Percentiles rank a stretch among this genome's conserved stretches.
Conservation (phyloP, 1,284 basidiomycete species). For the Cutaneotrichosporon mucoides region DNA sequence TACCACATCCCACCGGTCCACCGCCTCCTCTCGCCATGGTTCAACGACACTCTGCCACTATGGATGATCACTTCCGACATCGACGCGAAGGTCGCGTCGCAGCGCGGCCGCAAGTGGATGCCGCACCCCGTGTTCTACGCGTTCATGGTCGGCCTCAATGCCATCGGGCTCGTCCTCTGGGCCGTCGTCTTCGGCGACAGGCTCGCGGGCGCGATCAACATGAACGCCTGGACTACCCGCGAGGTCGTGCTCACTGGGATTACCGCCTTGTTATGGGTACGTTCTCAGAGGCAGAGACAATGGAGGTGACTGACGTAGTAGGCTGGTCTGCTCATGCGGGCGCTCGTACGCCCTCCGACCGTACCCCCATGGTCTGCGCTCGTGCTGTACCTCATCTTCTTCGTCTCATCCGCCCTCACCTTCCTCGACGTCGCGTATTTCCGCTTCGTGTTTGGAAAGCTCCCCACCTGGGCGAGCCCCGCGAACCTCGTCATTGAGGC, state of each 20-base stretch:
- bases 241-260: slow-evolving; percentile 28
- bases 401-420: slow-evolving; percentile 23
- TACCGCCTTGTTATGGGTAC: background rate
- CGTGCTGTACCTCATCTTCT: slow-evolving; percentile 30
- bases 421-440: slow-evolving; percentile 30
- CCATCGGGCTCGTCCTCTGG: slow-evolving; percentile 34
- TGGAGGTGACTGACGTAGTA: background rate
- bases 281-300: background rate
- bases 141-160: slow-evolving; percentile 25
- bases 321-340: slow-evolving; percentile 15
- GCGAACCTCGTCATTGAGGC: slow-evolving; percentile 26
- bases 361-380: slow-evolving; percentile 40
- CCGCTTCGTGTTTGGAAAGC: slow-evolving; percentile 18
- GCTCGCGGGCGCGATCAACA: slow-evolving; percentile 16
- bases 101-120: slow-evolving; percentile 3
- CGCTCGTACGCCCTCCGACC: slow-evolving; percentile 31
- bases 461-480: slow-evolving; percentile 34
- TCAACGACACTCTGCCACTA: slow-evolving; percentile 16
- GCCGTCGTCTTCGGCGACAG: slow-evolving; percentile 28
- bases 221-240: background rate
- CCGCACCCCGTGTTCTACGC: slow-evolving; percentile 4
- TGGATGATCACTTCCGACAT: slow-evolving; percentile 3
- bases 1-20: slow-evolving; percentile 2
- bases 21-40: background rate
- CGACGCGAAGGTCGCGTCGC: slow-evolving; percentile 2